A percentile compares a stretch with the other conserved stretches of the same genome.
Evolutionary conservation across 345 rosid species (phyloP).

Genomic region (Lepidium aucheri): DNA sequence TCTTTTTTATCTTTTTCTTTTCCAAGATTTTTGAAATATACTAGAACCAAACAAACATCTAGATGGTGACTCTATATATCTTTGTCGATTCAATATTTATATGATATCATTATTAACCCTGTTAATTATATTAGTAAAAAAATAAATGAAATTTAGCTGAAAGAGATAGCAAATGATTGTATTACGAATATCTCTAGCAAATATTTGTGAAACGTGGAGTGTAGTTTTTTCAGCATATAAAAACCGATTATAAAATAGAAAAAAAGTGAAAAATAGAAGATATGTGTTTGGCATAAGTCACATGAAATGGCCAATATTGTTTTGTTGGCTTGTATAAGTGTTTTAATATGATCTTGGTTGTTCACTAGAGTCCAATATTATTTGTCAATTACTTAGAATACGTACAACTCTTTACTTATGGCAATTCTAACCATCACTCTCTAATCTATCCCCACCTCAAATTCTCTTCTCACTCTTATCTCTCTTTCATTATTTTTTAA

Average conservation of each 20-base stretch:
- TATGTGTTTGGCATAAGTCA: slow-evolving; percentile 25
- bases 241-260: background rate
- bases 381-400: slow-evolving; percentile 17
- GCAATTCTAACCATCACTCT: slow-evolving; percentile 23
- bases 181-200: background rate
- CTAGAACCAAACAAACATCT: slow-evolving; percentile 10
- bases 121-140: background rate
- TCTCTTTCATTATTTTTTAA: background rate
- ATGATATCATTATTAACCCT: background rate
- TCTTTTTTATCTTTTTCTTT: background rate
- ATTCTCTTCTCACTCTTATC: slow-evolving; percentile 5
- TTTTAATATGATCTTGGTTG: slow-evolving; percentile 7
- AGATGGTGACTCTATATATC: slow-evolving; percentile 12
- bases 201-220: background rate
- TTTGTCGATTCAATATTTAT: slow-evolving; percentile 21
- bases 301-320: slow-evolving; percentile 25
- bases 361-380: slow-evolving; percentile 18
- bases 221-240: background rate
- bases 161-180: background rate
- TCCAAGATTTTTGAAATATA: background rate
- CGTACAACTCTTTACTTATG: slow-evolving; percentile 18
- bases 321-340: slow-evolving; percentile 16
- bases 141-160: background rate
- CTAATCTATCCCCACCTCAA: slow-evolving; percentile 19
- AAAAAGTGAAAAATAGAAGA: slow-evolving; percentile 13